Conservation (phyloP, 2,329 filamentous ascomycete species). For the Endocalyx cinctus region DNA sequence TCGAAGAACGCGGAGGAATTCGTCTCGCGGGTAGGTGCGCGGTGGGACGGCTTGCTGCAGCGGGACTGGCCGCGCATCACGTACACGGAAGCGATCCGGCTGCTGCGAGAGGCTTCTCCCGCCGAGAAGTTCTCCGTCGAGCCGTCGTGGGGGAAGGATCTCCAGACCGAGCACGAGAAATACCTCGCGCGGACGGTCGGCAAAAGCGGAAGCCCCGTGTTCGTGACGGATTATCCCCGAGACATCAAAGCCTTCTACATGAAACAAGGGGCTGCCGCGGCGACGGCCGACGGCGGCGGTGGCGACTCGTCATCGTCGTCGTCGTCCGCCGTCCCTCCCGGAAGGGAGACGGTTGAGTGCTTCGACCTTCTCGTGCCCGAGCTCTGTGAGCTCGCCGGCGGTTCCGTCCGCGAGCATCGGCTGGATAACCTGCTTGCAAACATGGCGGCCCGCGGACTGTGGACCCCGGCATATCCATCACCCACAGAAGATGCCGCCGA, state of each 20-base stretch:
- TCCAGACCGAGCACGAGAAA: slow-evolving; percentile 91
- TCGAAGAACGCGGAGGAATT: slow-evolving; percentile 44
- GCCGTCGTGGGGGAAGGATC: slow-evolving; percentile 66
- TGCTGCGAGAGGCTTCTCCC: slow-evolving; percentile 60
- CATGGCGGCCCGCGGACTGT: slow-evolving; percentile 66
- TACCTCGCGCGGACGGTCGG: slow-evolving; percentile 65
- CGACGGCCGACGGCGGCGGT: slow-evolving; percentile 10
- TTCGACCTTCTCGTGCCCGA: slow-evolving; percentile 87
- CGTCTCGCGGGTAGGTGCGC: slow-evolving; percentile 50
- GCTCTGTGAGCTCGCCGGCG: slow-evolving; percentile 80
- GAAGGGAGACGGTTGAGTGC: slow-evolving; percentile 70
- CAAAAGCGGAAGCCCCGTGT: slow-evolving; percentile 61
- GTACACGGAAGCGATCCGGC: slow-evolving; percentile 71
- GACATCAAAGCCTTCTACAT: slow-evolving; percentile 91
- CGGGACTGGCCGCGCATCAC: slow-evolving; percentile 73
- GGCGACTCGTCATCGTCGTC: slow-evolving; percentile 6
- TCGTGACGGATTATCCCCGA: slow-evolving; percentile 90
- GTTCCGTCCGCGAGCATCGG: slow-evolving; percentile 83
- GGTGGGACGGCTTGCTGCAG: slow-evolving; percentile 67
- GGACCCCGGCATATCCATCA: too few relatives aligned
- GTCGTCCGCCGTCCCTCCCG: too few relatives aligned
- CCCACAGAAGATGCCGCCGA: too few relatives aligned
- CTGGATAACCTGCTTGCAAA: slow-evolving; percentile 60
- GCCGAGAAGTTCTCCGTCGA: slow-evolving; percentile 60
- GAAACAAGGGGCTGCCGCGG: too few relatives aligned